A percentile compares a stretch with the other conserved stretches of the same genome.
These are phyloP conservation scores for Dioscorea dumetorum DNA, from an alignment of 106 monocot species.

Conservation along the genomic window DNA sequence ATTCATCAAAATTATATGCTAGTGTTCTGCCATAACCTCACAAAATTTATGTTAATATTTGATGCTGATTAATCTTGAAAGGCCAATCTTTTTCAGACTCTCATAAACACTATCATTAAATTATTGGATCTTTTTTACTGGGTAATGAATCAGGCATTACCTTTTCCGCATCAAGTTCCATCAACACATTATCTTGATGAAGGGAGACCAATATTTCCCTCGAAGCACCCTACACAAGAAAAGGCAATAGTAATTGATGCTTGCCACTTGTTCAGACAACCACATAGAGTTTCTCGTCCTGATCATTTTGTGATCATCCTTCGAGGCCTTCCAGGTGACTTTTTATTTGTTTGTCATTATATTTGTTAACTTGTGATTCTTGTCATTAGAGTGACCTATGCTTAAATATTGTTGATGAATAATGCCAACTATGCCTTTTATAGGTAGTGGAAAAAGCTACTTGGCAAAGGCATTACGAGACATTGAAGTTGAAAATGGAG, in stretches of 20 bases:
- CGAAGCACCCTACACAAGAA: slow-evolving; percentile 17
- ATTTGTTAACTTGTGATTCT: not conserved
- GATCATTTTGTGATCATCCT: slow-evolving; percentile 88
- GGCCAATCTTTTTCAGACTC: no score
- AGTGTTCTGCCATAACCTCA: no score
- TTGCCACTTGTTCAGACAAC: slow-evolving; percentile 66
- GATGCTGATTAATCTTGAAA: no score
- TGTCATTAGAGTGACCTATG: not conserved
- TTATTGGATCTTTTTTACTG: no score
- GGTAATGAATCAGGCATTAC: no score
- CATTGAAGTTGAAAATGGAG: slow-evolving; percentile 92
- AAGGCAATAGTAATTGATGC: slow-evolving; percentile 52
- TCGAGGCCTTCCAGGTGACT: slow-evolving; percentile 88
- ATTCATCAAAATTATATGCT: no score
- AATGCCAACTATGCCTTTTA: not conserved
- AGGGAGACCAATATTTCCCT: slow-evolving; percentile 11
- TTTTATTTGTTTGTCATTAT: slow-evolving; percentile 1
- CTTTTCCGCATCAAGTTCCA: slow-evolving; percentile 20
- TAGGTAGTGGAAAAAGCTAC: slow-evolving; percentile 99
- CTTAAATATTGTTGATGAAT: not conserved
- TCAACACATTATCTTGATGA: slow-evolving; percentile 23
- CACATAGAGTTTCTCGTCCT: slow-evolving; percentile 77
- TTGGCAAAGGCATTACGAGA: slow-evolving; percentile 83
- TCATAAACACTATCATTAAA: no score
- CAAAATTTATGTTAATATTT: no score